Percentiles rank a stretch among this genome's conserved stretches.
Conservation (phyloP, 129 eudicot species). For the Pseudognaphalium luteoalbum region DNA sequence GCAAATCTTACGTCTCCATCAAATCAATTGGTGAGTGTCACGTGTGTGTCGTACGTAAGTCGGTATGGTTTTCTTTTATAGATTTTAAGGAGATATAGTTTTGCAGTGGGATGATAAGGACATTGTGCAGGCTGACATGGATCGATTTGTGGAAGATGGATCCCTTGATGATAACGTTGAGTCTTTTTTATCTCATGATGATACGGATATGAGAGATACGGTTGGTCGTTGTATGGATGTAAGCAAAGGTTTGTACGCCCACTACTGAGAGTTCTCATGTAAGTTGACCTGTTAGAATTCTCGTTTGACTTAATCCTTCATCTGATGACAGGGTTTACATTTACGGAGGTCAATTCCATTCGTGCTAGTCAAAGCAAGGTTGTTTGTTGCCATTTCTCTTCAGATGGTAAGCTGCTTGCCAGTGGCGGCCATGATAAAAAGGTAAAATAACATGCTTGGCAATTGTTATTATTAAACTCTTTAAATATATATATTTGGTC, state of each 20-base stretch:
- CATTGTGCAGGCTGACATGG: constrained; percentile 90
- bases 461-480: too few species aligned
- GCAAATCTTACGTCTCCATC: constrained; percentile 85
- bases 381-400: constrained; percentile 92
- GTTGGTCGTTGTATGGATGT: constrained; percentile 89
- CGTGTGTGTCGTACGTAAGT: constrained; percentile 12
- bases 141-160: constrained; percentile 97
- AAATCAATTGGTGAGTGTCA: constrained; percentile 75
- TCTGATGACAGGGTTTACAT: constrained; percentile 65
- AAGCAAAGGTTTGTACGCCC: constrained; percentile 58
- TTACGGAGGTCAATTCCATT: constrained; percentile 75
- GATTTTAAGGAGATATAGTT: constrained; percentile 32
- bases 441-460: constrained; percentile 36
- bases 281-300: not conserved
- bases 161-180: constrained; percentile 92
- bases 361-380: constrained; percentile 91
- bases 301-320: not conserved
- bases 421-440: constrained; percentile 97
- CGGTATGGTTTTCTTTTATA: constrained; percentile 9
- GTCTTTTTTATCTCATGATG: constrained; percentile 95
- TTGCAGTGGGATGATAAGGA: constrained; percentile 87
- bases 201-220: constrained; percentile 77
- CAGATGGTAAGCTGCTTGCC: constrained; percentile 97
- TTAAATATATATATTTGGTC: too few species aligned
- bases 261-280: not conserved